Conservation (phyloP, 345 rosid species). For the Syzygium jambos region DNA sequence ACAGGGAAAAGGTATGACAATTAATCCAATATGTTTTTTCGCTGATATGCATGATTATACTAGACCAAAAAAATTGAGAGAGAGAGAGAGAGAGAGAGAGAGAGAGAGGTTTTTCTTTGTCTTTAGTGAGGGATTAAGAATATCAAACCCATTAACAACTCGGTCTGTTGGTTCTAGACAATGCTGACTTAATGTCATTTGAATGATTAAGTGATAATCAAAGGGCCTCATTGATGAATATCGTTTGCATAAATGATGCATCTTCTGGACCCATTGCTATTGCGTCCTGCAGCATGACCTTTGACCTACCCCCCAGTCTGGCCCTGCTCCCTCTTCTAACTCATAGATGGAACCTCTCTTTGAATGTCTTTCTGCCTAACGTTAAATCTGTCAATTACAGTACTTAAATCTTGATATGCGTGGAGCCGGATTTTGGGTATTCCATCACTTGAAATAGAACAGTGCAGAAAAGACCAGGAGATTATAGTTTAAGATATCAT, state of each 20-base stretch:
- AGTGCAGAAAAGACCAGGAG: background rate
- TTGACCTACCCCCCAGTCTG: background rate
- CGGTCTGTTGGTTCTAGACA: background rate
- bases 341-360: background rate
- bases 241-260: background rate
- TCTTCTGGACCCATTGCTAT: background rate
- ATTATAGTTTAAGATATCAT: background rate
- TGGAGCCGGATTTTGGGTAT: background rate
- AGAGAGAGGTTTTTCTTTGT: background rate
- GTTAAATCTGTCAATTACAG: background rate
- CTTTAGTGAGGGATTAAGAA: background rate
- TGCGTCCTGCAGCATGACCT: background rate
- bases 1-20: conserved; percentile 12
- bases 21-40: background rate
- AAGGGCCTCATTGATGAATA: background rate
- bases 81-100: background rate
- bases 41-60: background rate
- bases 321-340: background rate
- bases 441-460: background rate
- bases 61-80: background rate
- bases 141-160: background rate
- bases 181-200: background rate
- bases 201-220: background rate
- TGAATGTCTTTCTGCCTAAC: background rate
- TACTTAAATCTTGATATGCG: background rate